Base-by-base conservation (phyloP, 1,284 basidiomycete genomes). In the Crepidotus sp. region DNA sequence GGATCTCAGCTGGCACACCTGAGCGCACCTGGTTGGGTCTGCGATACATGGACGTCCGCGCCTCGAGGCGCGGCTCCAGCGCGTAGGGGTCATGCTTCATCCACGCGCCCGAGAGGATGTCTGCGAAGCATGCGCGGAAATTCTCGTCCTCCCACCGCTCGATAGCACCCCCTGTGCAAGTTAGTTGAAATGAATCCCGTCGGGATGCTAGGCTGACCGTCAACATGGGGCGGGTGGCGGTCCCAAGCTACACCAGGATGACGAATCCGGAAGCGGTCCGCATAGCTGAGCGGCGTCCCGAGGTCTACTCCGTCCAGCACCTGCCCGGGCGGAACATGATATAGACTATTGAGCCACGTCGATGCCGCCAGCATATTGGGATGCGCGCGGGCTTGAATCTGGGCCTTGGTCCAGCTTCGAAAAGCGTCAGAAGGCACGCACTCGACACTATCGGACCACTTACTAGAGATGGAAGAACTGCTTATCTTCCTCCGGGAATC, bases 61-160 rank as follows among this genome's bases (percentile, higher is more conserved):
- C 82, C 36, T 76, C 61, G 33, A 86, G 63, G n/a, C 82, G 72
- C 25, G 73, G 70, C 38, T 71, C 70, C 4, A 85, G 62, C 29
- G 77, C 76, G 54, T 79, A 87, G 2, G 84, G 76, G 60, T 90
- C 80, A 57, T 88, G 80, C 22, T 71, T 64, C 18, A 70, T 65
- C 82, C 85, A 90, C 26, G 77, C 64, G 0, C 84, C 84, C 11
- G 61, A 58, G 13, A 92, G 64, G 44, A 92, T 87, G 38, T 76
- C 69, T 2, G 62, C 61, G 58, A 83, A 91, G 52, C 77, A 81
- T 2, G 64, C 67, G 26, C 84, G 70, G 63, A 90, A 86, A 1
- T 59, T 62, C 4, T 71, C 62, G 55, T 92, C 87, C 59, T 93
- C 87, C 89, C 89, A 92, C 18, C 87, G 70, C 62, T 94, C 90